A percentile compares a stretch with the other conserved stretches of the same genome.
Conservation (phyloP, 2,329 filamentous ascomycete species). For the Diplodia corticola region DNA sequence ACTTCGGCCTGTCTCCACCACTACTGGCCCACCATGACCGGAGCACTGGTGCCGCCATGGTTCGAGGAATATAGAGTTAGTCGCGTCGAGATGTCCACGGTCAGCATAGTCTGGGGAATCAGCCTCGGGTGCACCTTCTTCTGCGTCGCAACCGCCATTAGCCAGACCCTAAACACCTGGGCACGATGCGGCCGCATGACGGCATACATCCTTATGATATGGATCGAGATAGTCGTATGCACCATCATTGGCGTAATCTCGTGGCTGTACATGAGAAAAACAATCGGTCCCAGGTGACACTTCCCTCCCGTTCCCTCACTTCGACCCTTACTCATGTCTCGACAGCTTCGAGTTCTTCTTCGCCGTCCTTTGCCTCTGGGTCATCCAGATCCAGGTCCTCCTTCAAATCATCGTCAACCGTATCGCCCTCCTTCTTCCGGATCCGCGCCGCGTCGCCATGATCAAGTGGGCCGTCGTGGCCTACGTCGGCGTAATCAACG, state of each 20-base stretch:
- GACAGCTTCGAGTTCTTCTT: constrained; percentile 26
- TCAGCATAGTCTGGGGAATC: constrained; percentile 14
- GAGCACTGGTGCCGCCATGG: constrained; percentile 6
- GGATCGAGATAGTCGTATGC: constrained; percentile 48
- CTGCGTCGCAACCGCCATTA: neutral
- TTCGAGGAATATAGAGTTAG: constrained; percentile 2
- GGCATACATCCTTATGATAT: constrained; percentile 46
- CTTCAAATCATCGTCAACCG: constrained; percentile 35
- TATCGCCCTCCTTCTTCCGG: constrained; percentile 31
- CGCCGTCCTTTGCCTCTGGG: constrained; percentile 41
- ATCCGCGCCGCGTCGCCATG: constrained; percentile 25
- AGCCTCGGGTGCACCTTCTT: constrained; percentile 2
- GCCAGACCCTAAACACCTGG: constrained; percentile 2
- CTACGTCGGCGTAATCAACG: constrained; percentile 31
- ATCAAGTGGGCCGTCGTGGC: constrained; percentile 27
- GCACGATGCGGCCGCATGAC: neutral
- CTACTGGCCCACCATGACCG: neutral
- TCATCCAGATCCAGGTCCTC: constrained; percentile 41
- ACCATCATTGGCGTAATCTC: constrained; percentile 42
- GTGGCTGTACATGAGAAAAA: constrained; percentile 44
- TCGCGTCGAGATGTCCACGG: neutral
- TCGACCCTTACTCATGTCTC: neutral
- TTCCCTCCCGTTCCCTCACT: neutral
- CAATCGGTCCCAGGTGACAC: constrained; percentile 36
- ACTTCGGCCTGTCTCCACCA: neutral